Percentiles rank a stretch among this genome's conserved stretches.
phyloP scores from a whole-genome alignment of 768 basidiomycete species.

The Amanita rubescens region DNA sequence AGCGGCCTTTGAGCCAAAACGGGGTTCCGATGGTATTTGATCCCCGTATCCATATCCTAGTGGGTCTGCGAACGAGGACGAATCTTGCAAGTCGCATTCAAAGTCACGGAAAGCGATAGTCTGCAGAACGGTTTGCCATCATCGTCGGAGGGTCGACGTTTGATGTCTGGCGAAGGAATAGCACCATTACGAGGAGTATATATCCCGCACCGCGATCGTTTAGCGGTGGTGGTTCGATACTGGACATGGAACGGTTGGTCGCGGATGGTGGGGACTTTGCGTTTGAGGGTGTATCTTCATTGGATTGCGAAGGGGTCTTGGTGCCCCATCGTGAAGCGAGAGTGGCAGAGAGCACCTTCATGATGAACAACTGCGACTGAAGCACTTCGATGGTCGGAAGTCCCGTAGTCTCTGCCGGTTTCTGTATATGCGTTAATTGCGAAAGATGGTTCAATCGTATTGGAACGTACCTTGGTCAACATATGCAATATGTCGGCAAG shows the following conservation, averaged over 20 bases:
- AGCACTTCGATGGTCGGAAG: conserved; percentile 60
- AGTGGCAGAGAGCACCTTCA: conserved; percentile 72
- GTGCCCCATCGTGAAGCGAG: conserved; percentile 72
- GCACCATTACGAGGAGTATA: conserved; percentile 72
- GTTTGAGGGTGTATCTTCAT: conserved; percentile 24
- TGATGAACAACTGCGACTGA: conserved; percentile 80
- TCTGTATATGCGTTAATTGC: conserved; percentile 8
- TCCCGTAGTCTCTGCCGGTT: conserved; percentile 51
- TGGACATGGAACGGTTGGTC: conserved; percentile 32
- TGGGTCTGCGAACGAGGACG: neutral
- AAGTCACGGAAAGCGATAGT: conserved; percentile 67
- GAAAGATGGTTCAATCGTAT: conserved; percentile 10
- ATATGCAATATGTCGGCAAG: conserved; percentile 74
- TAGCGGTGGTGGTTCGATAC: conserved; percentile 62
- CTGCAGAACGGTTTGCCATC: conserved; percentile 52
- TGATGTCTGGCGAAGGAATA: conserved; percentile 72
- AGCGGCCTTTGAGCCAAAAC: conserved; percentile 6
- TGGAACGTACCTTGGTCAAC: conserved; percentile 54
- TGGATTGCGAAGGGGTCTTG: conserved; percentile 16
- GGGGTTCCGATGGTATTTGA: neutral
- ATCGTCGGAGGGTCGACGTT: conserved; percentile 45
- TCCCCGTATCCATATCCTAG: neutral
- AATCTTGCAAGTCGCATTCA: conserved; percentile 24
- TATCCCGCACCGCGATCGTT: conserved; percentile 81
- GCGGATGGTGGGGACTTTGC: conserved; percentile 26